Base-by-base conservation (phyloP, 352 stramenopile genomes). In the Globisporangium polare region DNA sequence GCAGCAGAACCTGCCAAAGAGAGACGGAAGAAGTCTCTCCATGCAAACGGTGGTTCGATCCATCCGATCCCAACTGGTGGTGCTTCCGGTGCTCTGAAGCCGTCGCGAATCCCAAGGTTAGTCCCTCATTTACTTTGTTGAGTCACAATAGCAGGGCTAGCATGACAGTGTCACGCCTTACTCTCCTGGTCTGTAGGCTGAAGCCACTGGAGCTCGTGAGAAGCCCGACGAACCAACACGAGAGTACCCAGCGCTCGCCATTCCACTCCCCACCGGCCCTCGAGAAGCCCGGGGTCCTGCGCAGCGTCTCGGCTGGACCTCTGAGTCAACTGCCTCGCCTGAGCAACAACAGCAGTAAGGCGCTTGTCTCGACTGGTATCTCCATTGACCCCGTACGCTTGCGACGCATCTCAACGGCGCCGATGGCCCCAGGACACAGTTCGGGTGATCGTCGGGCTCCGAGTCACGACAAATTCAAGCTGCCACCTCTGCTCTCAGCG, bases 381-480 rank as follows among this genome's bases (percentile, higher is more conserved):
- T 65, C 65, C 22, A 78, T 69, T 46, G 78, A 67, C 7, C 71
- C 70, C 13, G 67, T 83, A 12, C 62, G 71, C 22, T 54, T 76
- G 13, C 69, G 76, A 60, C 68, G 74, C 2, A 80, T 80, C 8
- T 77, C 74, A 9, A 87, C 76, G 1, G 80, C 73, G 2, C 73
- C 74, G 18, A 66, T 68, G 3, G 24, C 67, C 5, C 24, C 56
- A 17, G 31, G 27, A 45, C 56, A 27, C 31, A 42, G 54, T 13
- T 20, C n/a, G 6, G 33, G 13, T 0, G 29, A 62, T 37, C 41
- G 26, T 2, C 29, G 43, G 15, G 50, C 39, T 13, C 13, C 20
- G 12, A 43, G 60, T n/a, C 27, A 31, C 33, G 52, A 59, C 39
- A 74, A 72, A 9, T 47, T 82, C 33, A 81, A 78, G 33, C 59